Conservation (phyloP, 2,329 filamentous ascomycete genomes). For the Ophiocordyceps robertsii region DNA sequence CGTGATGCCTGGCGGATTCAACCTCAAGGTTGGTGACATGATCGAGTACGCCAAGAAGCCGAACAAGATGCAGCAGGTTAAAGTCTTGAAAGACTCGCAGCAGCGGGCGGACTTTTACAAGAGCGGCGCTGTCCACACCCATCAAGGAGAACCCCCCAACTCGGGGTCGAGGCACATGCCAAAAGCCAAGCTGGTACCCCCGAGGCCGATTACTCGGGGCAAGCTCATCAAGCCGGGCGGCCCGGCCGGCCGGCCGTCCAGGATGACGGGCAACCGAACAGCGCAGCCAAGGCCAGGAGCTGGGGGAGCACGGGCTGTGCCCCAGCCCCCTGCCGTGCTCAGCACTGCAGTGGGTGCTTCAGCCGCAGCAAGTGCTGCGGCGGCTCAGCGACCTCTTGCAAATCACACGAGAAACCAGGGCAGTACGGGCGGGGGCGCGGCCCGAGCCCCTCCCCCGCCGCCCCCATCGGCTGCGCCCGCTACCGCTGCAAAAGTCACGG, state of each 20-base stretch:
- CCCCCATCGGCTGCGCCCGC: conserved; percentile 56
- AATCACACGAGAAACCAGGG: conserved; percentile 42
- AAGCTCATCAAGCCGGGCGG: conserved; percentile 86
- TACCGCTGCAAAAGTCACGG: conserved; percentile 53
- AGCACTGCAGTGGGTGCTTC: background rate
- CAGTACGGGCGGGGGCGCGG: conserved; percentile 34
- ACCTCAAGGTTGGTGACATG: conserved; percentile 66
- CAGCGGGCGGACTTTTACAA: conserved; percentile 78
- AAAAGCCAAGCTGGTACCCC: conserved; percentile 71
- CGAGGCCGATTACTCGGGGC: conserved; percentile 82
- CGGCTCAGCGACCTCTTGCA: conserved; percentile 19
- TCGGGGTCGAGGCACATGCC: conserved; percentile 77
- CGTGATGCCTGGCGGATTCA: conserved; percentile 66
- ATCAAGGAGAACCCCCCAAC: conserved; percentile 67
- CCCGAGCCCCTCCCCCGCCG: conserved; percentile 48
- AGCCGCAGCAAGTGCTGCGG: background rate
- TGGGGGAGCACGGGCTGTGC: conserved; percentile 14
- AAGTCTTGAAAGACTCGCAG: conserved; percentile 77
- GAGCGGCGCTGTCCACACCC: conserved; percentile 80
- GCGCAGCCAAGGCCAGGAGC: conserved; percentile 29
- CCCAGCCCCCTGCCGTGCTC: conserved; percentile 19
- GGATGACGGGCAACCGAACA: conserved; percentile 40
- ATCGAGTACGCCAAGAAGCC: conserved; percentile 98
- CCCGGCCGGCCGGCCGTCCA: conserved; percentile 68
- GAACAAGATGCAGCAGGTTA: conserved; percentile 77